Conservation (phyloP, 2,329 filamentous ascomycete genomes). For the Annulohypoxylon truncatum region DNA sequence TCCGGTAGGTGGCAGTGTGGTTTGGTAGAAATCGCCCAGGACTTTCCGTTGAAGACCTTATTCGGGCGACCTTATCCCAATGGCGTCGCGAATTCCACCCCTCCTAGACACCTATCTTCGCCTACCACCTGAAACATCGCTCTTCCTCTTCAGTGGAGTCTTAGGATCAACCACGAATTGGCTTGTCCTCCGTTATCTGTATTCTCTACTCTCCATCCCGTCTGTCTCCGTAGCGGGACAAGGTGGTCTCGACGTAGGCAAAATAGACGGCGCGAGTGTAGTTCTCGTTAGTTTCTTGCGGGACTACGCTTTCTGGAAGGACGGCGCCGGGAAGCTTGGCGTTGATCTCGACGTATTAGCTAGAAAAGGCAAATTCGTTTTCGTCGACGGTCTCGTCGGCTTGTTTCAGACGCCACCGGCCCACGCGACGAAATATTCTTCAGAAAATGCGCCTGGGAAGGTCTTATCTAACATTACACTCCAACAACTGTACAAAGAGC, state of each 20-base stretch:
- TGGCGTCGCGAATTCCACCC: slow-evolving; percentile 68
- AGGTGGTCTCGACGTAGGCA: slow-evolving; percentile 43
- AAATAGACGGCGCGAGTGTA: slow-evolving; percentile 61
- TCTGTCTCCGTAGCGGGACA: slow-evolving; percentile 21
- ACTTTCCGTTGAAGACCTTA: slow-evolving; percentile 6
- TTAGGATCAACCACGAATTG: slow-evolving; percentile 73
- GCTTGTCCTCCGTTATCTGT: slow-evolving; percentile 69
- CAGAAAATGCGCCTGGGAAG: slow-evolving; percentile 20
- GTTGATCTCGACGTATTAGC: slow-evolving; percentile 74
- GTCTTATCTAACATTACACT: slow-evolving; percentile 50
- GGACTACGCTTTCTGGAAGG: slow-evolving; percentile 81
- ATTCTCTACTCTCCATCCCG: slow-evolving; percentile 54
- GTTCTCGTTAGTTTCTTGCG: slow-evolving; percentile 87
- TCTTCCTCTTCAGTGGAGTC: slow-evolving; percentile 76
- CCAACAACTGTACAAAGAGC: slow-evolving; percentile 53
- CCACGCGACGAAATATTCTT: slow-evolving; percentile 30
- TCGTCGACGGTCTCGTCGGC: slow-evolving; percentile 78
- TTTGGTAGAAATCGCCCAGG: slow-evolving; percentile 1
- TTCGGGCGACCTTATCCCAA: slow-evolving; percentile 46
- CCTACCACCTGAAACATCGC: slow-evolving; percentile 67
- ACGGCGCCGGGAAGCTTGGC: slow-evolving; percentile 75
- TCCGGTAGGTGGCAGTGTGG: neutral
- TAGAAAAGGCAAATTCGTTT: slow-evolving; percentile 71
- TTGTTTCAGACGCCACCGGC: slow-evolving; percentile 57
- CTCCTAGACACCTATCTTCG: slow-evolving; percentile 73